phyloP scores from a whole-genome alignment of 345 rosid species.

The Syzygium oleosum region DNA sequence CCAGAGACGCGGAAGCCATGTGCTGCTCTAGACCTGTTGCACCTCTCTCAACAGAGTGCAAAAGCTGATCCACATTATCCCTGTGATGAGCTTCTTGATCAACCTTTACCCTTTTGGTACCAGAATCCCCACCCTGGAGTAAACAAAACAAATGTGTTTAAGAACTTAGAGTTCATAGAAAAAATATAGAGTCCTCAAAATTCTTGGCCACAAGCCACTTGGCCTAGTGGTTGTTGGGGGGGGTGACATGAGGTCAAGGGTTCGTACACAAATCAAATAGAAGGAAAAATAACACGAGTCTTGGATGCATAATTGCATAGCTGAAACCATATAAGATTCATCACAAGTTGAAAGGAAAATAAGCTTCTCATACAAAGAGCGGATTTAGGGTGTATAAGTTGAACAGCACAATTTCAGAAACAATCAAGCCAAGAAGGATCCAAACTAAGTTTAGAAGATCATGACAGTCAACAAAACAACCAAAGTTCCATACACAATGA shows the following conservation, averaged over 20 bases:
- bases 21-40: conserved; percentile 37
- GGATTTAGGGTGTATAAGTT: neutral
- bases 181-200: neutral
- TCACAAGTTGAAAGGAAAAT: neutral
- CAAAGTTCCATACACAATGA: neutral
- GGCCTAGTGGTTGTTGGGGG: neutral
- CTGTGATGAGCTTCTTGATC: conserved; percentile 45
- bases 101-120: conserved; percentile 63
- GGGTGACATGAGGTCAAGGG: neutral
- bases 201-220: neutral
- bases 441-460: neutral
- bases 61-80: conserved; percentile 20
- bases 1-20: conserved; percentile 48
- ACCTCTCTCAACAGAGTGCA: conserved; percentile 38
- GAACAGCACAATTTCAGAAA: neutral
- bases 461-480: neutral
- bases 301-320: neutral
- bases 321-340: neutral
- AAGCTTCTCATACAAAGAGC: neutral
- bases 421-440: neutral
- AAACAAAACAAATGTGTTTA: neutral
- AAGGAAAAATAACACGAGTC: neutral
- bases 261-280: neutral
- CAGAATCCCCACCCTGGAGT: conserved; percentile 59
- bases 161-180: neutral